Percentiles rank a stretch among this genome's conserved stretches.
Conservation (phyloP, 202 grass and related monocot species). For the Panicum virgatum region DNA sequence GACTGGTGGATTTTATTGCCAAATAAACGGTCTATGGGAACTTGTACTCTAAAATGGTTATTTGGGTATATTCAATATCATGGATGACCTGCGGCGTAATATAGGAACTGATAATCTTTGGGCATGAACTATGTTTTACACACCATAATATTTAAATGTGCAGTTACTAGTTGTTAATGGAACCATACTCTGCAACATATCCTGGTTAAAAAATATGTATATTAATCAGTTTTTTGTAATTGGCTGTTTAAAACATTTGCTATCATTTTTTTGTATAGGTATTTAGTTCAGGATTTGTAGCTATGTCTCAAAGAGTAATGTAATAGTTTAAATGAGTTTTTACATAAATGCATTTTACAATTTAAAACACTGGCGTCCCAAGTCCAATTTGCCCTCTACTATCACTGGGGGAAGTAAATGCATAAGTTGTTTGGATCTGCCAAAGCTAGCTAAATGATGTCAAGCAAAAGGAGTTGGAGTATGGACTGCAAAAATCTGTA, state of each 20-base stretch:
- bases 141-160: background rate
- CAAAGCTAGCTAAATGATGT: background rate
- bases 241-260: background rate
- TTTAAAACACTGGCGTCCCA: no score
- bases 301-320: background rate
- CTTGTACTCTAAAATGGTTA: background rate
- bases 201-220: background rate
- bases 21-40: conserved; percentile 3
- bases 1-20: background rate
- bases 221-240: background rate
- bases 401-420: background rate
- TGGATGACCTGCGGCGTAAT: background rate
- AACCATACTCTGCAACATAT: background rate
- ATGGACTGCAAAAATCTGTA: background rate
- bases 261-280: no score
- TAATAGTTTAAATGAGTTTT: background rate
- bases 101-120: background rate
- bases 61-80: background rate
- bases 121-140: background rate
- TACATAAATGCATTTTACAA: background rate
- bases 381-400: background rate
- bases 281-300: background rate
- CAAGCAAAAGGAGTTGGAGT: background rate
- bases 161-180: background rate
- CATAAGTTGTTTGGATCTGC: background rate